Base-by-base conservation (phyloP, 2,329 filamentous ascomycete genomes). In the Pseudogymnoascus sp. region DNA sequence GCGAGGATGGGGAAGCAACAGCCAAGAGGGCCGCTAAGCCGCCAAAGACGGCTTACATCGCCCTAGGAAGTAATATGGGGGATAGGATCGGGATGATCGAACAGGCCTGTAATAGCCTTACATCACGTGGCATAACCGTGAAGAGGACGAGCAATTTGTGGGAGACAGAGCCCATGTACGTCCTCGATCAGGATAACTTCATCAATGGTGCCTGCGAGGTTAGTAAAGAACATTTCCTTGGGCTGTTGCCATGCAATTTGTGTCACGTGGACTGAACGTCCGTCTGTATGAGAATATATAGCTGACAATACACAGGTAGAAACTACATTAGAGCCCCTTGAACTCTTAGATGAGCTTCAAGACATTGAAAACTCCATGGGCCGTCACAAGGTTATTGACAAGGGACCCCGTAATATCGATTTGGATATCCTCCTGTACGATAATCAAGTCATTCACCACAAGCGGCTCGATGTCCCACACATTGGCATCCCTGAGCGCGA, bases 131-230 rank as follows among this genome's bases (percentile, higher is more conserved):
- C 36, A 91, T 97, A 72, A 84, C 77, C 62, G 83, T 99, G 40
- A 82, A 85, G 71, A 82, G 87, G 70, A 96, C 93, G 0, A 97
- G 93, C 74, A 88, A 86, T 66, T 80, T 99, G 2, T 99, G 95
- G 83, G 92, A 97, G 78, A 99, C 93, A 3, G 86, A 91, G 70
- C 91, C 95, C 21, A 99, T 99, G 95, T 99, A 99, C 75, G 89
- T 97, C 67, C 79, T 89, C 67, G 89, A 97, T 67, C 95, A 99
- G 75, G 86, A 87, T 67, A 84, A 85, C 31, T 99, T 99, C 73
- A 79, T 97, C 59, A 99, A 99, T 73, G 95, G 92, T 18, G 93
- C 87, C 64, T 96, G 91, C 75, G 90, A 96, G 86, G 92, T 96
- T 75, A 74, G 85, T 79, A 60, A 31, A 31, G 5, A 14, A 16